Conservation (phyloP, 805 yeast genomes). For the Cyberlindnera maritima region DNA sequence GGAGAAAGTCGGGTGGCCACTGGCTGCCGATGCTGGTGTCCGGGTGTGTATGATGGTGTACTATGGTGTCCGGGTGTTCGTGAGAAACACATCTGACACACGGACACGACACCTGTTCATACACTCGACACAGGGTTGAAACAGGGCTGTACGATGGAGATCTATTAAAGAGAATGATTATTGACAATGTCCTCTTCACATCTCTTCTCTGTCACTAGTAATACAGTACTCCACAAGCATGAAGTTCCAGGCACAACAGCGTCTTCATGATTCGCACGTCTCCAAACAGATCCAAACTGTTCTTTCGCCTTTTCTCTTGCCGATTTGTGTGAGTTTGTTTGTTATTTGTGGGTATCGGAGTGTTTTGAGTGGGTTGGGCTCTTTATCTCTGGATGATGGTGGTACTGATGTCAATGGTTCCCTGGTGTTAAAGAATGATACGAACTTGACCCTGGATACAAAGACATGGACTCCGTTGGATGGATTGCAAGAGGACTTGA, state of each 20-base stretch:
- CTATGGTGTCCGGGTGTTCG: neutral
- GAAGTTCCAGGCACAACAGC: constrained; percentile 13
- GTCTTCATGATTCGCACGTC: constrained; percentile 9
- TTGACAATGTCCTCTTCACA: too few species aligned
- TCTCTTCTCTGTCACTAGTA: too few species aligned
- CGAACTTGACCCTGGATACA: neutral
- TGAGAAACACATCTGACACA: neutral
- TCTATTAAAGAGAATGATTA: too few species aligned
- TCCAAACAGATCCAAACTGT: constrained; percentile 6
- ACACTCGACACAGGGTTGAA: neutral
- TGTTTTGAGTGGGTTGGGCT: neutral
- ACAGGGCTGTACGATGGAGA: too few species aligned
- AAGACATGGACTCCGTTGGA: neutral
- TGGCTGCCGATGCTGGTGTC: too few species aligned
- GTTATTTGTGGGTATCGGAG: constrained; percentile 1
- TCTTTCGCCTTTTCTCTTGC: constrained; percentile 5
- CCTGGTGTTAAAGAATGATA: neutral
- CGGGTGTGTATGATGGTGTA: too few species aligned
- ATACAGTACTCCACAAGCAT: neutral
- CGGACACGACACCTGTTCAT: neutral
- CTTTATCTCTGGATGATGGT: neutral
- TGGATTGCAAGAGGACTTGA: neutral
- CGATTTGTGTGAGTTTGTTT: neutral
- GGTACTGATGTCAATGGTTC: neutral
- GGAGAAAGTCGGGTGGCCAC: neutral